Evolutionary conservation across 1,284 basidiomycete species (phyloP).

Genomic region (Boletus austroedulis): DNA sequence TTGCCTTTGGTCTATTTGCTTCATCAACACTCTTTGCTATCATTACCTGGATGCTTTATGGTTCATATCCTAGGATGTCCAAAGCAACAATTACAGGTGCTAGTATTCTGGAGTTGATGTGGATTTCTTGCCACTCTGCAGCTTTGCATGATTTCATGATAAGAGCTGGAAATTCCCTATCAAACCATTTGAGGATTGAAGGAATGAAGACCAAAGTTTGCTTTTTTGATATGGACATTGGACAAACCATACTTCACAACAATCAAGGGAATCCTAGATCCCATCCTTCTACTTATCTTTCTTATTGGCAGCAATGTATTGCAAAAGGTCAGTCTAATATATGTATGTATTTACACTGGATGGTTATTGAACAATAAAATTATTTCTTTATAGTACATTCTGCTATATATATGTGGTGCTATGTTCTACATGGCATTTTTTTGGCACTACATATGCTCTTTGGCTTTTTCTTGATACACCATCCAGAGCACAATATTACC

Average conservation of each 20-base stretch:
- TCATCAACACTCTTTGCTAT: constrained; percentile 2
- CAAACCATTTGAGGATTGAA: not conserved
- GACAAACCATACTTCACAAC: not conserved
- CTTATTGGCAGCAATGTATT: not conserved
- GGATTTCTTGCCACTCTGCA: not conserved
- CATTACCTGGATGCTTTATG: not conserved
- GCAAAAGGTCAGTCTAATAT: not conserved
- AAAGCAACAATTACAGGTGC: not conserved
- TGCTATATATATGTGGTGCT: not conserved
- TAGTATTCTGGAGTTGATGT: not conserved
- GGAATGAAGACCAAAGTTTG: not conserved
- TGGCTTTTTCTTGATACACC: not conserved
- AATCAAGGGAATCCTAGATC: too few relatives aligned
- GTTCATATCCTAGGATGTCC: not conserved
- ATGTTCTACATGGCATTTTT: not conserved
- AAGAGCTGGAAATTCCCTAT: not conserved
- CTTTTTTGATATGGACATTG: not conserved
- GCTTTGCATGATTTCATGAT: not conserved
- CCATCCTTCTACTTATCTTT: not conserved
- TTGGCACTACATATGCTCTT: not conserved
- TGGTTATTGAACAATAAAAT: not conserved
- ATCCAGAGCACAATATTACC: not conserved
- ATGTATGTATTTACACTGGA: too few relatives aligned
- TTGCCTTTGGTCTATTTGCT: constrained; percentile 2
- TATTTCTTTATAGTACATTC: not conserved